Evolutionary conservation across 1,284 basidiomycete genomes (phyloP).

Genomic region (Pseudozyma tsukubaensis): DNA sequence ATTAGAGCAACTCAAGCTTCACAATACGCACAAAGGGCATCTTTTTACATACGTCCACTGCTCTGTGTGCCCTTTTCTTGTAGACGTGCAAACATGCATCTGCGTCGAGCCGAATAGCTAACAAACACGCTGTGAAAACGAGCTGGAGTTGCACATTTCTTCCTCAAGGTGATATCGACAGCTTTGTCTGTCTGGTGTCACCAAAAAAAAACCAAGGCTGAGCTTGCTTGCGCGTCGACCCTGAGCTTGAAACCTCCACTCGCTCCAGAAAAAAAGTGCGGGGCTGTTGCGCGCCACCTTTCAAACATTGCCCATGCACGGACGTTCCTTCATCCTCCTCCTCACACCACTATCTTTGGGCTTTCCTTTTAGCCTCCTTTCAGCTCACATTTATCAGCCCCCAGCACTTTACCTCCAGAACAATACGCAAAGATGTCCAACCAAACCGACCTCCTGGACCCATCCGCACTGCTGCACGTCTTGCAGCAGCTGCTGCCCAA

Average conservation of each 20-base stretch:
- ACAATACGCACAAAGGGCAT: too few relatives aligned
- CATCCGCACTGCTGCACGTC: slow-evolving; percentile 51
- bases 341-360: not conserved
- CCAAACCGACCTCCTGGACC: slow-evolving; percentile 52
- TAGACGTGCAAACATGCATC: too few relatives aligned
- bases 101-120: too few relatives aligned
- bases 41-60: too few relatives aligned
- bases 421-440: not conserved
- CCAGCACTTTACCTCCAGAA: not conserved
- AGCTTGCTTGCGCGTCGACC: not conserved
- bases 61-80: too few relatives aligned
- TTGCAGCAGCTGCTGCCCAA: slow-evolving; percentile 31
- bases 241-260: not conserved
- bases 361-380: not conserved
- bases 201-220: too few relatives aligned
- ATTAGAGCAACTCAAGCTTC: not conserved
- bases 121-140: too few relatives aligned
- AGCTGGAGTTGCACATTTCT: too few relatives aligned
- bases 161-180: too few relatives aligned
- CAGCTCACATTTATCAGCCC: not conserved
- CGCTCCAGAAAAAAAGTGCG: not conserved
- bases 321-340: not conserved
- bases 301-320: not conserved
- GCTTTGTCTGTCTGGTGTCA: too few relatives aligned
- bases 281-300: not conserved